These are phyloP conservation scores for Colletotrichum spinosum DNA, from an alignment of 2,329 filamentous ascomycete genomes.

Conservation along the genomic window DNA sequence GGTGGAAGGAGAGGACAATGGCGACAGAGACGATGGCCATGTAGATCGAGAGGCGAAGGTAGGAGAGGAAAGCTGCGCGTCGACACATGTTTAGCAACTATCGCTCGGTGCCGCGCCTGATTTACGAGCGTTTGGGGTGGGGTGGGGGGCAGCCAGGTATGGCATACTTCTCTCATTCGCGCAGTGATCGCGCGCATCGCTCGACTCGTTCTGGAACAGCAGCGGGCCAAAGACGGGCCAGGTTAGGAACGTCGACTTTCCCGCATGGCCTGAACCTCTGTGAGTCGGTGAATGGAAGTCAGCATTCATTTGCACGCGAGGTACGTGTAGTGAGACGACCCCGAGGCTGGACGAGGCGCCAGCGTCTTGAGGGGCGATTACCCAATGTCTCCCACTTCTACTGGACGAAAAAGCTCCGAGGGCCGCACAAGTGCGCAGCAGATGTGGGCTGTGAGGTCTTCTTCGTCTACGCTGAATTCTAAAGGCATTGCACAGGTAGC, in stretches of 20 bases:
- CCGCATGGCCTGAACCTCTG: constrained; percentile 41
- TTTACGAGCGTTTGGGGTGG: background rate
- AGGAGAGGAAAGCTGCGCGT: constrained; percentile 80
- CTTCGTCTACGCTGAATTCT: constrained; percentile 44
- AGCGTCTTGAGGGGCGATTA: constrained; percentile 38
- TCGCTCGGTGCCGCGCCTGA: background rate
- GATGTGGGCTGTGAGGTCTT: constrained; percentile 47
- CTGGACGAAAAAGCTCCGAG: constrained; percentile 51
- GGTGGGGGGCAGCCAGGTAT: background rate
- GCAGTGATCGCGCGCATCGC: constrained; percentile 82
- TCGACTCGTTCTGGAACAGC: constrained; percentile 79
- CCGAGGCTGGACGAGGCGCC: background rate
- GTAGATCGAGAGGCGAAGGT: constrained; percentile 89
- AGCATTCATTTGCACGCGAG: constrained; percentile 1
- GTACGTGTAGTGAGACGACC: constrained; percentile 8
- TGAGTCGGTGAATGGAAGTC: background rate
- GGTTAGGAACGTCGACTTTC: constrained; percentile 63
- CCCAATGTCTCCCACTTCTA: constrained; percentile 58
- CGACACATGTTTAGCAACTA: background rate
- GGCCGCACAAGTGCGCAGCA: constrained; percentile 54
- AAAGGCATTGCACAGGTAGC: too few species aligned
- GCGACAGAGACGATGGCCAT: constrained; percentile 91
- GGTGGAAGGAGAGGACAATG: constrained; percentile 92
- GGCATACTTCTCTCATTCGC: constrained; percentile 78
- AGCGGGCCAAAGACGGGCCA: constrained; percentile 75